Conservation (phyloP, 2,329 filamentous ascomycete species). For the Phialocephala subalpina region DNA sequence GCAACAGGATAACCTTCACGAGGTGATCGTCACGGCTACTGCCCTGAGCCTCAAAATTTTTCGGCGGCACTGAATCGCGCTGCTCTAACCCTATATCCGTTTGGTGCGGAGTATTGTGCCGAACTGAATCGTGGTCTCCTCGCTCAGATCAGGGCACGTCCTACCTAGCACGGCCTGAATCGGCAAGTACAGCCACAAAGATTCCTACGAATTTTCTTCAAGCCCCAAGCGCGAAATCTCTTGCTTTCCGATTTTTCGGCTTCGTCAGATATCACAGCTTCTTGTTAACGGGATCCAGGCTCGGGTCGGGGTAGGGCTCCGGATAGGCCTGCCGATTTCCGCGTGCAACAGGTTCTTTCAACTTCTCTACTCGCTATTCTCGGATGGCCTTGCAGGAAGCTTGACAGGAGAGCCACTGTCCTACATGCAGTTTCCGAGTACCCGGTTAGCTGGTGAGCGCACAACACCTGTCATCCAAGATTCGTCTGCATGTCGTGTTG, state of each 20-base stretch:
- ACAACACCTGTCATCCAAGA: not conserved
- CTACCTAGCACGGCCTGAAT: not conserved
- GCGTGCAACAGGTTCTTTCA: not conserved
- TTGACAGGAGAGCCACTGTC: conserved; percentile 4
- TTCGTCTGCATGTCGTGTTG: not conserved
- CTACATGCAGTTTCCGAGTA: not conserved
- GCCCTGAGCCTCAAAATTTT: conserved; percentile 8
- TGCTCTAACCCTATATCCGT: not conserved
- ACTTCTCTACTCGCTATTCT: not conserved
- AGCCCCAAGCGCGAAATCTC: not conserved
- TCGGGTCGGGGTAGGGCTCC: not conserved
- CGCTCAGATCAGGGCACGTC: not conserved
- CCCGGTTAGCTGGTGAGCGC: not conserved
- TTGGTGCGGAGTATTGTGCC: not conserved
- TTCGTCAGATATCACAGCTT: not conserved
- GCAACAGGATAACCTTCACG: not conserved
- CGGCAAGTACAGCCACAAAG: not conserved
- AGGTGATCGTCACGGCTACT: not conserved
- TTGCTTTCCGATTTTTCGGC: not conserved
- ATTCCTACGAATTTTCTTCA: not conserved
- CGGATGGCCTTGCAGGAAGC: not conserved
- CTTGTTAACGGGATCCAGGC: not conserved
- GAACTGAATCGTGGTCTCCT: not conserved
- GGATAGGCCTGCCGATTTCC: not conserved
- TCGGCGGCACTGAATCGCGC: not conserved